Conservation (phyloP, 352 stramenopile genomes). For the Phytopythium mirpurense region DNA sequence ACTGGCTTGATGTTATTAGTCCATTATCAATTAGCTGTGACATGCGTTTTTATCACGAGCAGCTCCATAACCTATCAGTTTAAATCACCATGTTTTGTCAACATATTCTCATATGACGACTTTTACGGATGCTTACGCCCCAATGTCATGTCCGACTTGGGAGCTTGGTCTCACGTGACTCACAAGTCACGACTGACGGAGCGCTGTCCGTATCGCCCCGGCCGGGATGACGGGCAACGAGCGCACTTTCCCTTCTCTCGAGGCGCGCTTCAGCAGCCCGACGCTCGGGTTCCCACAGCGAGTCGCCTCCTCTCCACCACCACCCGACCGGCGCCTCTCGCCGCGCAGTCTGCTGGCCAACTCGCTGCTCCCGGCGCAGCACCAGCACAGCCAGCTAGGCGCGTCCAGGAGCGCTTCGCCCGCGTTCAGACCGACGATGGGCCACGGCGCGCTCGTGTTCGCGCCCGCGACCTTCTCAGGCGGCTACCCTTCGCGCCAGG, state of each 20-base stretch:
- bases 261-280: slow-evolving; percentile 11
- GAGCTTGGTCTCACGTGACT: slow-evolving; percentile 1
- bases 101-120: neutral
- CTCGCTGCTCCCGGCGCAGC: slow-evolving; percentile 6
- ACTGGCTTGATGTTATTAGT: too few relatives aligned
- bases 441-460: neutral
- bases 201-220: too few relatives aligned
- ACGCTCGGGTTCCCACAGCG: slow-evolving; percentile 1
- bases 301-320: neutral
- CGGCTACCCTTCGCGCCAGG: slow-evolving; percentile 2
- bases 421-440: neutral
- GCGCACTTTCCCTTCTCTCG: slow-evolving; percentile 14
- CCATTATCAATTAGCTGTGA: neutral
- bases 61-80: too few relatives aligned
- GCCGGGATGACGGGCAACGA: slow-evolving; percentile 16
- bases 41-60: neutral
- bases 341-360: slow-evolving; percentile 13
- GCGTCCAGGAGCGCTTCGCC: neutral
- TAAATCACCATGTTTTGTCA: too few relatives aligned
- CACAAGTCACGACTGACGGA: neutral
- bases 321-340: neutral
- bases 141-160: neutral
- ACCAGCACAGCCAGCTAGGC: neutral
- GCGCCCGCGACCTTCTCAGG: neutral
- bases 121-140: neutral